Base-by-base conservation (phyloP, 164 flowering plant genomes). In the Piper longum region DNA sequence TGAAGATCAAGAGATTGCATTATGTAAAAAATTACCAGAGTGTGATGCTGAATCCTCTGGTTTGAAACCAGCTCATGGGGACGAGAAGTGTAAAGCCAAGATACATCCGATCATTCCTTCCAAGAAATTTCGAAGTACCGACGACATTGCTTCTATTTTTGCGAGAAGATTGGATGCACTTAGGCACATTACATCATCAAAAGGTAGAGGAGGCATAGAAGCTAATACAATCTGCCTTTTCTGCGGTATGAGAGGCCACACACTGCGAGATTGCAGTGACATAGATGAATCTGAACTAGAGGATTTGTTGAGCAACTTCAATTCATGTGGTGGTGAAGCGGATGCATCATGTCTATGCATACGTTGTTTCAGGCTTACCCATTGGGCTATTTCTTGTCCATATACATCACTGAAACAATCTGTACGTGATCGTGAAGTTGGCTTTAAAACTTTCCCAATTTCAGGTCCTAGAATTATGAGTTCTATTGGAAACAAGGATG, bases 381-480 rank as follows among this genome's bases (percentile, higher is more conserved):
- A 88, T 73, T 86, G 91, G 91, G 93, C 91, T 56, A 66, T 72
- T 72, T 62, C 83, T 11, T 91, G 95, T 64, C 93, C 95, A 13
- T 70, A 42, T 57, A 68, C 62, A 43, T 64, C 75, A 56, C 69
- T 73, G 18, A 71, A 69, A 55, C 65, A 67, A 62, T 41, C 16
- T 59, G 26, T 62, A 56, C 6, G 65, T 52, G 58, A 41, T 39
- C 57, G 56, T 42, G n/a, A 69, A 62, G 65, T 45, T 54, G 64
- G 59, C 70, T 52, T 52, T 26, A 13, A 58, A 63, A 17, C 54
- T 58, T 58, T 52, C 7, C 12, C 26, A 13, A 14, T 26, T 7
- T 26, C 41, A 26, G 12, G 61, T 43, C 61, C 64, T 41, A 19
- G 66, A 45, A 60, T 36, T 59, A n/a, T 36, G 56, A 59, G 57